Evolutionary conservation across 331 rosid species (phyloP).

Genomic region (Prunus yedoensis): DNA sequence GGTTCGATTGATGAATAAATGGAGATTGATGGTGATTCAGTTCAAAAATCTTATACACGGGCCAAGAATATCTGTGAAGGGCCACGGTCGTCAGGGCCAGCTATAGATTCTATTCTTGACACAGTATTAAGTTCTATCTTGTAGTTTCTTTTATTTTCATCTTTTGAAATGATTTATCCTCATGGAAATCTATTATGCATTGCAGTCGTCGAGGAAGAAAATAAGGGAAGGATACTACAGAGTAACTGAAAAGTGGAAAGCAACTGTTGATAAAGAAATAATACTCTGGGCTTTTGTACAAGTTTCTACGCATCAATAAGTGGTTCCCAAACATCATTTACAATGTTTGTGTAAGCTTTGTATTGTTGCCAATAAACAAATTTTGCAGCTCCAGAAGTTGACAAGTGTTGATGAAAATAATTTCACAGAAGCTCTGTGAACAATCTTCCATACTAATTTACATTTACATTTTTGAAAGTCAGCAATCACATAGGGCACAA

Average conservation of each 20-base stretch:
- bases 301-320: neutral
- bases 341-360: constrained; percentile 11
- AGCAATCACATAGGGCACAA: too few species aligned
- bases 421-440: neutral
- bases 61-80: too few species aligned
- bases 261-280: neutral
- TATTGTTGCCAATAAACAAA: neutral
- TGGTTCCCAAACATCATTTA: neutral
- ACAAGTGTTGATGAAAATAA: neutral
- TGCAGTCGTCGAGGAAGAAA: constrained; percentile 41
- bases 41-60: neutral
- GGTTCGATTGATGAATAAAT: neutral
- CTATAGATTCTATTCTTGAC: neutral
- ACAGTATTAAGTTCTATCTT: neutral
- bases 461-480: neutral
- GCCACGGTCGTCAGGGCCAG: too few species aligned
- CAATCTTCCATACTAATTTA: neutral
- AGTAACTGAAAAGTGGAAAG: constrained; percentile 26
- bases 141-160: neutral
- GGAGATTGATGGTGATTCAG: neutral
- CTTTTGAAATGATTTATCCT: neutral
- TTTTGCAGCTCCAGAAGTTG: constrained; percentile 15
- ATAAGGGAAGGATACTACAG: constrained; percentile 47
- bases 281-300: constrained; percentile 2
- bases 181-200: constrained; percentile 1